Evolutionary conservation across 768 basidiomycete species (phyloP).

Genomic region (Russula brevipes): DNA sequence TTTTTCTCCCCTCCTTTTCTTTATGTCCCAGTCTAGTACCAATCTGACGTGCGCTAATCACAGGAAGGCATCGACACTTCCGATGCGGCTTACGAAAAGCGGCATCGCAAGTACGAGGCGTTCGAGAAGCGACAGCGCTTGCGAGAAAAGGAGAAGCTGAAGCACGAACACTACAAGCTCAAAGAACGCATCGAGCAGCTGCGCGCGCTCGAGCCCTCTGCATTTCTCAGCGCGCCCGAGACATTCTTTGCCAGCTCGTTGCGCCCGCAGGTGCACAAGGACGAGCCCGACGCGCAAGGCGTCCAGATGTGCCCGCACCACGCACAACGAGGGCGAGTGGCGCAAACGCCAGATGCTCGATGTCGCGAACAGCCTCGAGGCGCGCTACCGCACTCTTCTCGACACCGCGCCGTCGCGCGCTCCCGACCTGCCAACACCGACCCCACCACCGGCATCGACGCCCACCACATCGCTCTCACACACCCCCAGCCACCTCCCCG

Average conservation of each 20-base stretch:
- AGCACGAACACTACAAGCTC: conserved; percentile 88
- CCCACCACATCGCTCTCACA: not conserved
- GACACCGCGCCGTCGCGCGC: conserved; percentile 45
- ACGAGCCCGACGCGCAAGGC: conserved; percentile 22
- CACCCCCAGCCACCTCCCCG: not conserved
- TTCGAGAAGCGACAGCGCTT: conserved; percentile 82
- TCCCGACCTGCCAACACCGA: conserved; percentile 7
- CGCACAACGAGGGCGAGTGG: conserved; percentile 62
- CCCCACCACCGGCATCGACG: not conserved
- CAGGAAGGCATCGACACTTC: conserved; percentile 64
- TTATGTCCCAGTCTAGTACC: not conserved
- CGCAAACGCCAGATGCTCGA: conserved; percentile 70
- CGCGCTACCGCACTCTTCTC: conserved; percentile 68
- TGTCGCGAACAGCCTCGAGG: conserved; percentile 58
- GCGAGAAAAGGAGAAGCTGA: conserved; percentile 87
- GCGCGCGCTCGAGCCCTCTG: conserved; percentile 61
- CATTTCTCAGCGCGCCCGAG: conserved; percentile 61
- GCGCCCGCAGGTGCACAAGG: conserved; percentile 37
- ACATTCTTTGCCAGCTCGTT: conserved; percentile 42
- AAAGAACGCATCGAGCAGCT: conserved; percentile 85
- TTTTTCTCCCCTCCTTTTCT: conserved; percentile 8
- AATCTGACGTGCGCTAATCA: conserved; percentile 12
- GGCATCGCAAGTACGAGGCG: conserved; percentile 81
- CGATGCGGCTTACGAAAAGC: conserved; percentile 73
- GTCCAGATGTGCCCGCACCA: conserved; percentile 18